Base-by-base conservation (phyloP, 805 yeast species). In the Lachancea nothofagi region DNA sequence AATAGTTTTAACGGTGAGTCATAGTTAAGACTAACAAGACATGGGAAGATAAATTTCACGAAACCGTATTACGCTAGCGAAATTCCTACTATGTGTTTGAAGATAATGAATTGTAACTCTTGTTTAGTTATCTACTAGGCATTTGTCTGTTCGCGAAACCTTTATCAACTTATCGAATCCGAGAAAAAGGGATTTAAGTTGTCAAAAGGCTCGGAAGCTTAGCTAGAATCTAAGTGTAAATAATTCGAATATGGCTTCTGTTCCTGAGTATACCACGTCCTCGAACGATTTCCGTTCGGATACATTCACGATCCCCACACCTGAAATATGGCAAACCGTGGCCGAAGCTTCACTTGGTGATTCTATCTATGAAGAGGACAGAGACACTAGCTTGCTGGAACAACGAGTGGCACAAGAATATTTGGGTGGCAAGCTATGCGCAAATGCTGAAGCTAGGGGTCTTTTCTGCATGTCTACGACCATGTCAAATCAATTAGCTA, bases 381-480 rank as follows among this genome's bases (percentile, higher is more conserved):
- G 59, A 18, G 72, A 77, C 40, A 81, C 90, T 18, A 50, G 65
- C 23, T 70, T 62, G 12, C 64, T 85, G 29, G 87, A 84, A 55
- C 48, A 55, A 3, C 69, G 71, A 43, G 72, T 85, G 40, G 77
- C 80, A 4, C 58, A 64, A 13, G 50, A 84, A 39, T 67, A 87
- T 9, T 19, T 42, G 9, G 45, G 45, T 7, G 39, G 42, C 12
- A 20, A 28, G 3, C 18, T 42, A 12, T 29, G 15, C 26, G 35
- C 32, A 9, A 29, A 21, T 13, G 88, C 88, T 9, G 81, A 80
- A 51, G 81, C 76, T 47, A 78, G 81, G 1, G 94, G 80, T 3
- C 62, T 83, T 31, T 85, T 69, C 59, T 83, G 88, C 60, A 82
- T 77, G 15, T 78, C 88, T 15, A 95, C 95, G 18, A 86, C 95